A percentile compares a stretch with the other conserved stretches of the same genome.
These are phyloP conservation scores for Tilletia caries DNA, from an alignment of 1,284 basidiomycete genomes.

Conservation along the genomic window DNA sequence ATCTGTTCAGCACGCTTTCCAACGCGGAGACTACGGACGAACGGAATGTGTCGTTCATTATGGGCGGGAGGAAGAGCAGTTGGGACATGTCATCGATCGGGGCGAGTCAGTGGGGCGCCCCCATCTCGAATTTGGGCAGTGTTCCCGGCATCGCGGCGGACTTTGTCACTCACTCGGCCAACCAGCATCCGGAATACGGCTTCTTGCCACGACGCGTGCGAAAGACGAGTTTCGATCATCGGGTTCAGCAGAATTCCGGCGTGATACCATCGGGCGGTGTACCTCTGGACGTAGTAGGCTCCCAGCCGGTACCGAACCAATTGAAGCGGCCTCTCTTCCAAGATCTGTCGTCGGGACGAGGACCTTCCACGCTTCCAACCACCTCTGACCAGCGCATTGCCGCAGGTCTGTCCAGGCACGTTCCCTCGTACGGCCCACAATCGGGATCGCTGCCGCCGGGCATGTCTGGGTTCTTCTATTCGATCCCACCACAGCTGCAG, in stretches of 20 bases:
- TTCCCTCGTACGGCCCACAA: constrained; percentile 35
- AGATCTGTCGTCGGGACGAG: constrained; percentile 42
- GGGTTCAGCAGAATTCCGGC: constrained; percentile 30
- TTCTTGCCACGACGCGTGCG: constrained; percentile 50
- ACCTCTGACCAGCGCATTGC: constrained; percentile 49
- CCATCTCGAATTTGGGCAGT: constrained; percentile 44
- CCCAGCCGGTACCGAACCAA: constrained; percentile 26
- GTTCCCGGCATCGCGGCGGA: constrained; percentile 48
- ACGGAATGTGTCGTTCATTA: constrained; percentile 15
- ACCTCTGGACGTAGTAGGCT: too few species aligned
- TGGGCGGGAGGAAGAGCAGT: constrained; percentile 21
- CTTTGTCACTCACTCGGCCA: constrained; percentile 45
- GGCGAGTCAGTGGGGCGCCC: constrained; percentile 37
- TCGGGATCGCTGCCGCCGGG: constrained; percentile 26
- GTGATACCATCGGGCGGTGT: too few species aligned
- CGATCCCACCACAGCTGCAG: constrained; percentile 26
- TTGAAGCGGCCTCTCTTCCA: constrained; percentile 46
- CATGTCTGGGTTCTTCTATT: constrained; percentile 41
- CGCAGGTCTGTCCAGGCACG: constrained; percentile 46
- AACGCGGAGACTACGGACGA: background rate
- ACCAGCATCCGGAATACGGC: constrained; percentile 52
- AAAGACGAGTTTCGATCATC: constrained; percentile 53
- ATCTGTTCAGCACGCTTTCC: constrained; percentile 30
- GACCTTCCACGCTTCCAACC: constrained; percentile 33
- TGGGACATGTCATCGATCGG: constrained; percentile 44